Conservation (phyloP, 129 eudicot genomes). For the Oenanthe sinensis region DNA sequence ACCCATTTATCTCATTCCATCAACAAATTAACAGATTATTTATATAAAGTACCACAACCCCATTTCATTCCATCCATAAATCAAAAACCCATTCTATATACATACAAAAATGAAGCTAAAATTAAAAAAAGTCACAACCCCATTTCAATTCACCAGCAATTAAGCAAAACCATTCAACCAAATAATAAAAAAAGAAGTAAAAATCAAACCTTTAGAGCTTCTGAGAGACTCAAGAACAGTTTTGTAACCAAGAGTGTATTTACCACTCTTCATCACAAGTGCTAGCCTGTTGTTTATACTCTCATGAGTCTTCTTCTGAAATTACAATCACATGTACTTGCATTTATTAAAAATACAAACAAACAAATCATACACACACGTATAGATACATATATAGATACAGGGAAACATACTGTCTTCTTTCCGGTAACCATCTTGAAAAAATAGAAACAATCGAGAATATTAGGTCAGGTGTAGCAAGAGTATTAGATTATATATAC, state of each 20-base stretch:
- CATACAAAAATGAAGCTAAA: no score
- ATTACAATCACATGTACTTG: neutral
- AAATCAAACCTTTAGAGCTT: neutral
- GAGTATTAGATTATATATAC: no score
- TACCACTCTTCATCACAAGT: conserved; percentile 3
- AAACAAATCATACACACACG: no score
- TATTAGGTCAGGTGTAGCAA: no score
- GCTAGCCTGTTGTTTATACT: conserved; percentile 1
- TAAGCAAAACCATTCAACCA: neutral
- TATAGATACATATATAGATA: no score
- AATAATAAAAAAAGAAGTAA: neutral
- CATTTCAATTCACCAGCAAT: neutral
- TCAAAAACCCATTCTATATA: no score
- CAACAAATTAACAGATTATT: neutral
- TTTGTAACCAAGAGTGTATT: conserved; percentile 6
- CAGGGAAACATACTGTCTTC: neutral
- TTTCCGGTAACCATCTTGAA: neutral
- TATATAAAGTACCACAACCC: no score
- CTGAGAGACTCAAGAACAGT: conserved; percentile 1
- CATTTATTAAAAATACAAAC: neutral
- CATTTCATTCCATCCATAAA: no score
- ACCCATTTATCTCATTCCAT: neutral
- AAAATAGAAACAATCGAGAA: no score
- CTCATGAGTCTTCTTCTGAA: conserved; percentile 5
- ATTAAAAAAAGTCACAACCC: neutral